Base-by-base conservation (phyloP, 306 rosid genomes). In the Begonia fuchsioides region DNA sequence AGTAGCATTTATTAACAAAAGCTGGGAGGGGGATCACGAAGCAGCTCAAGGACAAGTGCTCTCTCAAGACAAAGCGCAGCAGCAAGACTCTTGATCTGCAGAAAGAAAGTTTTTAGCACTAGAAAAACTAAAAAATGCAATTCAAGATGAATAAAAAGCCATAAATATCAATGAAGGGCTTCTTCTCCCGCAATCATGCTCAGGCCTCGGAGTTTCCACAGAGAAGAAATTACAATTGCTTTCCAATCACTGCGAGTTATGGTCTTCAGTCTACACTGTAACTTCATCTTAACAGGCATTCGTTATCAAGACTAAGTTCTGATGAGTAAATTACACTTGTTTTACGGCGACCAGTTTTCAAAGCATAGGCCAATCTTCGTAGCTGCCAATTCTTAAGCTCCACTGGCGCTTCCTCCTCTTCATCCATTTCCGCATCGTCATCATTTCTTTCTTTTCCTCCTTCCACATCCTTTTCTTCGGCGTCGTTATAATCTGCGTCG, bases 1-100 rank as follows among this genome's bases (percentile, higher is more conserved):
- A 51, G 84, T 61, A 63, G 84, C 78, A 64, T 87, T 79, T 79
- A 79, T 57, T 85, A 85, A 70, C 55, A 90, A 49, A 65, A 90
- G 92, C 55, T 61, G 12, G 87, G 87, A 62, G 95, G 95, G 40
- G 98, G 98, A 9, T 81, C 64, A 39, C 98, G 92, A 32, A 90
- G 98, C 76, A 90, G 62, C 45, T 71, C 69, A 32, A 90, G 87
- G 61, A 90, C 98, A 58, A 79, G 43, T 18, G 71, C 74, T 71
- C 98, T 79, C 56, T 90, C 95, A 32, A 84, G 95, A 75, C 93
- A 90, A 55, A 90, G 82, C 67, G 81, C 94, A 0, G 93, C 92
- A 18, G 98, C 94, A 53, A 85, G 95, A 61, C 39, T 71, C 60
- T 81, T 90, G 43, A 90, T 79, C 98, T 90, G 87, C 67, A 55